These are phyloP conservation scores for Torulaspora globosa DNA, from an alignment of 1,139 yeast genomes.

Conservation along the genomic window DNA sequence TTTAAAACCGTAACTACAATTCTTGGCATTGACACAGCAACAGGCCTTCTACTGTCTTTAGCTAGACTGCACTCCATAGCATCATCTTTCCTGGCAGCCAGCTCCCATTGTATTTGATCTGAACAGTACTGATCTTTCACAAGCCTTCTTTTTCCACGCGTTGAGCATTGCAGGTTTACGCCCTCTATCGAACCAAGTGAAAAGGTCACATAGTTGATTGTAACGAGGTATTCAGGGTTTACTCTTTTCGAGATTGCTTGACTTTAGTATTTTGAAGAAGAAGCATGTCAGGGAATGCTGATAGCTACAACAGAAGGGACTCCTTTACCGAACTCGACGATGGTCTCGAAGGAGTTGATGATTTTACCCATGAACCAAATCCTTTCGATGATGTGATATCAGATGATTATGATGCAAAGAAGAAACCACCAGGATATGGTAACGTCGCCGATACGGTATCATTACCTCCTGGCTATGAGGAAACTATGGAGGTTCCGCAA, in stretches of 20 bases:
- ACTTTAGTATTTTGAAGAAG: no score
- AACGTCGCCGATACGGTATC: conserved; percentile 1
- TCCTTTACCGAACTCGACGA: conserved; percentile 16
- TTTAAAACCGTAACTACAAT: neutral
- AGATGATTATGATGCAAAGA: neutral
- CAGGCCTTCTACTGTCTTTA: no score
- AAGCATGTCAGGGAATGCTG: neutral
- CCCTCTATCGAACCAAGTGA: neutral
- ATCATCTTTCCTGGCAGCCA: no score
- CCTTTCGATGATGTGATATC: conserved; percentile 15
- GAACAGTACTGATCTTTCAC: neutral
- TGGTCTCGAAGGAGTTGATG: conserved; percentile 20
- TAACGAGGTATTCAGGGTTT: neutral
- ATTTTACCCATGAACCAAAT: conserved; percentile 14
- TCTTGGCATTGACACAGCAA: no score
- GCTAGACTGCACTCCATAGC: no score
- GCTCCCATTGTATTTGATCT: no score
- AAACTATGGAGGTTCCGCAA: conserved; percentile 1
- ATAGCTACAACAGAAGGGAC: conserved; percentile 5
- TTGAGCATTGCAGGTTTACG: neutral
- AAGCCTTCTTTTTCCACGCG: neutral
- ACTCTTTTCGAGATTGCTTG: no score
- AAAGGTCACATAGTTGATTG: neutral
- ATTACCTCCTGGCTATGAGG: conserved; percentile 9
- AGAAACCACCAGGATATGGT: conserved; percentile 3